Conservation (phyloP, 2,329 filamentous ascomycete species). For the Trichoderma sp. region DNA sequence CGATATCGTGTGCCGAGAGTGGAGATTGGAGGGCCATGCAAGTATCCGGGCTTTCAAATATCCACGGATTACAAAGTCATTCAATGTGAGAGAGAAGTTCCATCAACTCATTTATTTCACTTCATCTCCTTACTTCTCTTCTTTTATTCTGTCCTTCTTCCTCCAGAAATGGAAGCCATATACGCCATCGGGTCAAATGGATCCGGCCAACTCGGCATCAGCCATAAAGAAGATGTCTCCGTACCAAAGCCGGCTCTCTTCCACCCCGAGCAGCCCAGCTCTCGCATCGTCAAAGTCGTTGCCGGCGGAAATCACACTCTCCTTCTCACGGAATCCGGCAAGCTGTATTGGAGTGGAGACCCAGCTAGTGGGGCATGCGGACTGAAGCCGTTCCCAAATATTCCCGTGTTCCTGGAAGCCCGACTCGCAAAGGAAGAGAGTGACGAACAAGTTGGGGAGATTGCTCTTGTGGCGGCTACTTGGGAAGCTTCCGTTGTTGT, state of each 20-base stretch:
- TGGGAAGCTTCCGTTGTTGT: slow-evolving; percentile 74
- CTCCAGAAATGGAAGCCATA: slow-evolving; percentile 45
- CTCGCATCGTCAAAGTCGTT: slow-evolving; percentile 40
- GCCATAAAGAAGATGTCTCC: slow-evolving; percentile 68
- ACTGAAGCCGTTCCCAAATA: slow-evolving; percentile 30
- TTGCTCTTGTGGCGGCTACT: slow-evolving; percentile 61
- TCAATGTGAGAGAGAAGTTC: neutral
- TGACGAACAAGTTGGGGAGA: slow-evolving; percentile 28
- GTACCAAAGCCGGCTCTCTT: slow-evolving; percentile 63
- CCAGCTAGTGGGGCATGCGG: slow-evolving; percentile 55
- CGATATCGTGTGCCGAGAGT: neutral
- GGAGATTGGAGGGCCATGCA: neutral
- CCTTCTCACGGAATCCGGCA: slow-evolving; percentile 58
- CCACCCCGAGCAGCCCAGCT: slow-evolving; percentile 36
- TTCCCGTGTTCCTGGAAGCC: slow-evolving; percentile 40
- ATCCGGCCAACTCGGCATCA: slow-evolving; percentile 70
- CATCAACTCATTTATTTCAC: neutral
- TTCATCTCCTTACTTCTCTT: too few species aligned
- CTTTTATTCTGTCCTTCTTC: too few species aligned
- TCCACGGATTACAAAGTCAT: neutral
- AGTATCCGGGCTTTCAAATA: slow-evolving; percentile 2
- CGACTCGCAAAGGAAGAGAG: slow-evolving; percentile 35
- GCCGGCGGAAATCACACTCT: slow-evolving; percentile 88
- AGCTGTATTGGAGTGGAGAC: slow-evolving; percentile 65
- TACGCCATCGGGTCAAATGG: slow-evolving; percentile 76